Conservation (phyloP, 306 rosid species). For the Canavalia gladiata region DNA sequence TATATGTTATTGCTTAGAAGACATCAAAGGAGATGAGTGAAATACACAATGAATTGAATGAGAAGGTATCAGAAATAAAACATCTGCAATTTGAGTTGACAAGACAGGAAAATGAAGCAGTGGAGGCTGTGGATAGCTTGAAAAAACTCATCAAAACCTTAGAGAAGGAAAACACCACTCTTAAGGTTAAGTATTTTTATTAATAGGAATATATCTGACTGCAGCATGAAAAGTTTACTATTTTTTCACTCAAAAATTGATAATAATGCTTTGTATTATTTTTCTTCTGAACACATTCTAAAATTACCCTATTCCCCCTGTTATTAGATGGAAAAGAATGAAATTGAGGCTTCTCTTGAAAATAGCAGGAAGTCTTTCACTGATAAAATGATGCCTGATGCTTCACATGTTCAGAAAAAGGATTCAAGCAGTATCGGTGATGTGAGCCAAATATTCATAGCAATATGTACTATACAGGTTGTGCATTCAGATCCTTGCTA, state of each 20-base stretch:
- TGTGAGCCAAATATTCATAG: constrained; percentile 53
- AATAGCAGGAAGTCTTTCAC: constrained; percentile 52
- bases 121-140: constrained; percentile 55
- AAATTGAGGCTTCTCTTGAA: constrained; percentile 69
- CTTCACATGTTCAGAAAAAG: constrained; percentile 51
- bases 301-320: constrained; percentile 7
- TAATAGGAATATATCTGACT: constrained; percentile 6
- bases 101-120: constrained; percentile 53
- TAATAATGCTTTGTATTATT: constrained; percentile 4
- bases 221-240: neutral
- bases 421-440: constrained; percentile 52
- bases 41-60: constrained; percentile 65
- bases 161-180: constrained; percentile 73
- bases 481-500: constrained; percentile 1
- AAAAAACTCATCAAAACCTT: constrained; percentile 65
- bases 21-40: constrained; percentile 56
- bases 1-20: constrained; percentile 56
- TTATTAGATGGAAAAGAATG: constrained; percentile 71
- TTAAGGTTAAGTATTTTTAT: constrained; percentile 63
- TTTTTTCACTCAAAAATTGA: neutral
- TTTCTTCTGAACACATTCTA: constrained; percentile 12
- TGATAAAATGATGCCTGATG: constrained; percentile 47
- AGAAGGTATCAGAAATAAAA: constrained; percentile 63
- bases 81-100: constrained; percentile 68
- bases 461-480: neutral